Base-by-base conservation (phyloP, 345 rosid genomes). In the Litchi chinensis region DNA sequence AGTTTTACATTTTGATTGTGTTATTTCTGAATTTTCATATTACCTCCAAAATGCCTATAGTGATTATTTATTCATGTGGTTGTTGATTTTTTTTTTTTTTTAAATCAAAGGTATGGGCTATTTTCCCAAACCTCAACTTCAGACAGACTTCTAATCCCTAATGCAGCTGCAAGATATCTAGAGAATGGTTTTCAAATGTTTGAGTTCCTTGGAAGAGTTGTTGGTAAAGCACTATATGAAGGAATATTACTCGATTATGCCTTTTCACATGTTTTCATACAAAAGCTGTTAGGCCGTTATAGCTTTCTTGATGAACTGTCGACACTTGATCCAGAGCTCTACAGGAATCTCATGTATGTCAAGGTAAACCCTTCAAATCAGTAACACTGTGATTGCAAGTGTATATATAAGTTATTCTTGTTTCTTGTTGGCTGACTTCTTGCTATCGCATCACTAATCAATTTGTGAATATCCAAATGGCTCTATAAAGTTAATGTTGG, bases 231-330 rank as follows among this genome's bases (percentile, higher is more conserved):
- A 77, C 92, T 95, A 43, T 95, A 95, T 75, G 99, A 95, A 85
- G 98, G 99, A 83, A 92, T 95, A 80, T 83, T 95, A 82, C 90
- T 93, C 73, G 99, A 95, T 86, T 95, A 93, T 83, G 89, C 95
- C 41, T 95, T 95, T 88, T 91, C 99, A 41, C 97, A 88, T 78
- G 97, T 90, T 79, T 95, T 95, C 82, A 92, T 95, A 68, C 99
- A 88, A 84, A 95, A 95, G 86, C 91, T 95, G 74, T 85, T 95
- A 79, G 99, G 99, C 43, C 91, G 97, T 73, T 95, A 95, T 86
- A 93, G 98, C 89, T 95, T 95, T 87, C 92, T 93, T 77, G 98
- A 93, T 87, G 99, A 95, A 82, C 89, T 95, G 74, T 95, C 99
- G 73, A 89, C 97, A 67, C 93, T 95, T 81, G 99, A 95, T 91